These are phyloP conservation scores for Otatea glauca DNA, from an alignment of 176 grass and related monocot species.

Conservation along the genomic window DNA sequence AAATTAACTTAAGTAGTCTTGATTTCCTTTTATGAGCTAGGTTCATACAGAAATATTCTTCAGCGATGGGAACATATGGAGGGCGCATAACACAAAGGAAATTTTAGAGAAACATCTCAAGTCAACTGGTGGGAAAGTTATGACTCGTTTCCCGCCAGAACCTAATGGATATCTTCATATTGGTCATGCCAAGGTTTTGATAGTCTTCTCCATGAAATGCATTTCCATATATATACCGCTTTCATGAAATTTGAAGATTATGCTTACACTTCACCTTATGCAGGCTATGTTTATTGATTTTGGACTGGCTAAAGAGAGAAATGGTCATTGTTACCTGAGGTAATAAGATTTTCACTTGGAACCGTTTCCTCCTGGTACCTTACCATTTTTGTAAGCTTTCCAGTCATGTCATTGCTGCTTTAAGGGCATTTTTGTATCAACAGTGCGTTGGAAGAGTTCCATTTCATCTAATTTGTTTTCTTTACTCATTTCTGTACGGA, in stretches of 20 bases:
- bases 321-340: constrained; percentile 93
- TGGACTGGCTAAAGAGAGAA: constrained; percentile 92
- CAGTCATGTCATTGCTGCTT: constrained; percentile 1
- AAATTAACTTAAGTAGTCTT: constrained; percentile 25
- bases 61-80: constrained; percentile 90
- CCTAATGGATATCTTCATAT: constrained; percentile 99
- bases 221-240: constrained; percentile 14
- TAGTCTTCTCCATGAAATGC: constrained; percentile 32
- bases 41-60: constrained; percentile 98
- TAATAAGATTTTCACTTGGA: constrained; percentile 42
- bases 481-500: constrained; percentile 10
- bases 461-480: not conserved
- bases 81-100: constrained; percentile 85
- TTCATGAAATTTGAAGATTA: constrained; percentile 40
- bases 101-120: constrained; percentile 87
- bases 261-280: constrained; percentile 48
- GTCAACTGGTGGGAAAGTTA: constrained; percentile 90
- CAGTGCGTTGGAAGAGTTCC: not conserved
- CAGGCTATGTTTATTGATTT: constrained; percentile 99
- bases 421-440: constrained; percentile 9
- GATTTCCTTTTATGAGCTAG: constrained; percentile 42
- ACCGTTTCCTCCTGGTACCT: constrained; percentile 27
- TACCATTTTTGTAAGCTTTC: constrained; percentile 13
- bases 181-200: constrained; percentile 89
- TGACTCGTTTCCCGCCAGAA: constrained; percentile 96